Conservation (phyloP, 2,329 filamentous ascomycete species). For the Fusarium brevicatenulatum region DNA sequence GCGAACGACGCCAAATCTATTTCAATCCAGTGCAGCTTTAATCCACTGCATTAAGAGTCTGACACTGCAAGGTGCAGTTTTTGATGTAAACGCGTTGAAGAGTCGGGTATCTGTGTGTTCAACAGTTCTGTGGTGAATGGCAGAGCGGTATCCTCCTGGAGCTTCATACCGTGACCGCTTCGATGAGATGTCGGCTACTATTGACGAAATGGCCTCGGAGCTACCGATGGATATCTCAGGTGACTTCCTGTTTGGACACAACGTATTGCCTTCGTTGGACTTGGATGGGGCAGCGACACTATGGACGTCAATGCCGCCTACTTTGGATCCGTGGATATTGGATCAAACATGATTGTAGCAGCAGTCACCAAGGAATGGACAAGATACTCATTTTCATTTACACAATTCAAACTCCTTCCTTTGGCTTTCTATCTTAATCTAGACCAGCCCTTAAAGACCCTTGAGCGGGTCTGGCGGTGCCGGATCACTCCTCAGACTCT, state of each 20-base stretch:
- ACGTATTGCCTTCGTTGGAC: background rate
- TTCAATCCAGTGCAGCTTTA: slow-evolving; percentile 35
- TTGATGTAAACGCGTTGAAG: slow-evolving; percentile 7
- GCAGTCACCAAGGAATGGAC: too few species aligned
- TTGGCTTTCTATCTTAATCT: background rate
- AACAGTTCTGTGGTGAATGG: slow-evolving; percentile 45
- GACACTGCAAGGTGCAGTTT: background rate
- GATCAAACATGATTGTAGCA: background rate
- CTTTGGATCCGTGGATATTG: slow-evolving; percentile 15
- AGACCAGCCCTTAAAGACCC: background rate
- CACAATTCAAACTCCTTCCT: rapidly evolving
- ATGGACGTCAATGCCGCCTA: slow-evolving; percentile 1
- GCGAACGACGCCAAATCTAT: slow-evolving; percentile 43
- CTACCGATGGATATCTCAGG: background rate
- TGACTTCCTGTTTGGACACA: background rate
- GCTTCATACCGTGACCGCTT: slow-evolving; percentile 42
- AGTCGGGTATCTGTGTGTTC: slow-evolving; percentile 34
- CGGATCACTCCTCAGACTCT: slow-evolving; percentile 45
- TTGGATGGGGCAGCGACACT: background rate
- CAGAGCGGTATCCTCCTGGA: slow-evolving; percentile 42
- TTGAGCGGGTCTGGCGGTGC: slow-evolving; percentile 48
- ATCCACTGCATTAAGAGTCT: slow-evolving; percentile 32
- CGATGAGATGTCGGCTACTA: slow-evolving; percentile 28
- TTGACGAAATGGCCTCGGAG: background rate
- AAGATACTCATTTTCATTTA: background rate